A percentile compares a stretch with the other conserved stretches of the same genome.
phyloP scores from a whole-genome alignment of 179 eudicot species.

The Amaranthus tricolor region DNA sequence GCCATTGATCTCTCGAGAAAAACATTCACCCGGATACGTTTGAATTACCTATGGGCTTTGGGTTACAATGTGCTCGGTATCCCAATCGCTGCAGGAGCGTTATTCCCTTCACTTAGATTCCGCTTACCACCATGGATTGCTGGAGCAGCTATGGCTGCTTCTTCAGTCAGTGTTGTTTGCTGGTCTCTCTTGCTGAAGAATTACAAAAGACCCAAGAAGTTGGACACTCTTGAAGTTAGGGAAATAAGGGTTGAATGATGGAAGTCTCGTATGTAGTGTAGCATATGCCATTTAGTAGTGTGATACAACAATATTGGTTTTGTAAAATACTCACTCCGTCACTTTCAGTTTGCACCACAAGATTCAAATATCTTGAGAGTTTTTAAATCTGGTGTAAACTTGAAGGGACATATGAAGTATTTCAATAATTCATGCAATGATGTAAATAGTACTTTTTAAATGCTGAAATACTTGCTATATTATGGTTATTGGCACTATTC shows the following conservation, averaged over 20 bases:
- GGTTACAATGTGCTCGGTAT: slow-evolving; percentile 79
- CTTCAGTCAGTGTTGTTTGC: slow-evolving; percentile 88
- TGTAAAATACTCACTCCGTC: background rate
- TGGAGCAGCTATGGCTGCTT: slow-evolving; percentile 99
- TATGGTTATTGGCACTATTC: too few relatives aligned
- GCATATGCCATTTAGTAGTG: background rate
- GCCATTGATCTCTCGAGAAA: slow-evolving; percentile 91
- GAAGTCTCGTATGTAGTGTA: background rate
- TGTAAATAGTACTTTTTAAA: background rate
- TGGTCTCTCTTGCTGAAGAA: slow-evolving; percentile 84
- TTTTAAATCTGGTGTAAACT: background rate
- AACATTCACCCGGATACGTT: slow-evolving; percentile 73
- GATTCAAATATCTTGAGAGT: background rate
- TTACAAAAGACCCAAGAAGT: slow-evolving; percentile 66
- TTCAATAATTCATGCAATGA: background rate
- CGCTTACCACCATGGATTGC: slow-evolving; percentile 98
- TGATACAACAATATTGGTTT: background rate
- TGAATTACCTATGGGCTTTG: slow-evolving; percentile 88
- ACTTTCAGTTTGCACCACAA: background rate
- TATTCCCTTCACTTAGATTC: slow-evolving; percentile 70
- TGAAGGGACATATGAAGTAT: background rate
- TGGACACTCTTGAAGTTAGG: slow-evolving; percentile 52
- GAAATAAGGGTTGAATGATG: slow-evolving; percentile 43
- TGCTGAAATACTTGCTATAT: too few relatives aligned
- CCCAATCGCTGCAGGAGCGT: slow-evolving; percentile 83